Percentiles rank a stretch among this genome's conserved stretches.
Conservation (phyloP, 2,329 filamentous ascomycete species). For the Penicillium hesseltinei region DNA sequence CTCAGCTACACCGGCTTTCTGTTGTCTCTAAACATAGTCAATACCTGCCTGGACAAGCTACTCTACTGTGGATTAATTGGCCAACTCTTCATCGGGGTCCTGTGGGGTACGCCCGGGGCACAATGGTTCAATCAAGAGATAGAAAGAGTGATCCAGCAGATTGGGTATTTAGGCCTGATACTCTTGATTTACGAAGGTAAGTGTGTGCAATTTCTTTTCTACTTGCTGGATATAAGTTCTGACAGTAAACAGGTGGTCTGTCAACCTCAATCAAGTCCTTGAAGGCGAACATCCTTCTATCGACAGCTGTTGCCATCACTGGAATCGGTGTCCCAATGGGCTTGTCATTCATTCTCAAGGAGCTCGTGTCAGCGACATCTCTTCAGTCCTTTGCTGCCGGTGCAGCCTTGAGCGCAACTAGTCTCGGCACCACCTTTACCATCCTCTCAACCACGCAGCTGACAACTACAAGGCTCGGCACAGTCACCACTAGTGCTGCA, state of each 20-base stretch:
- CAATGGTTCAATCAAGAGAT: slow-evolving; percentile 55
- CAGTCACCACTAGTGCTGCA: slow-evolving; percentile 53
- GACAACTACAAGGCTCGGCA: slow-evolving; percentile 55
- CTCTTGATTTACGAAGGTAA: slow-evolving; percentile 68
- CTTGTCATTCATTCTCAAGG: slow-evolving; percentile 61
- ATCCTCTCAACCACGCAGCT: slow-evolving; percentile 62
- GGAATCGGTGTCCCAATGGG: slow-evolving; percentile 64
- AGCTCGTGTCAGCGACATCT: slow-evolving; percentile 49
- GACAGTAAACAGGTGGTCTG: slow-evolving; percentile 23
- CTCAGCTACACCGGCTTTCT: slow-evolving; percentile 63
- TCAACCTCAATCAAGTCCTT: slow-evolving; percentile 48
- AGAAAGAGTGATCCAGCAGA: slow-evolving; percentile 58
- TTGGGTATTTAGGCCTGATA: slow-evolving; percentile 73
- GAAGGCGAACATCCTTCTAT: slow-evolving; percentile 60
- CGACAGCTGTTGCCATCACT: slow-evolving; percentile 61
- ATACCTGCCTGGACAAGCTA: slow-evolving; percentile 56
- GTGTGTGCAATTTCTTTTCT: background rate
- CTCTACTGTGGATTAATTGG: slow-evolving; percentile 71
- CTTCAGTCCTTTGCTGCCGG: slow-evolving; percentile 70
- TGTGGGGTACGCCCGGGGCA: slow-evolving; percentile 66
- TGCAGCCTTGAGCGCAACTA: slow-evolving; percentile 71
- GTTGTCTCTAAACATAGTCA: slow-evolving; percentile 59
- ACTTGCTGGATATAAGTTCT: background rate
- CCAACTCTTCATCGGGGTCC: slow-evolving; percentile 68
- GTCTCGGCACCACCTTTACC: slow-evolving; percentile 68